These are phyloP conservation scores for Fallopia convolvulus DNA, from an alignment of 148 eudicot genomes.

Conservation along the genomic window DNA sequence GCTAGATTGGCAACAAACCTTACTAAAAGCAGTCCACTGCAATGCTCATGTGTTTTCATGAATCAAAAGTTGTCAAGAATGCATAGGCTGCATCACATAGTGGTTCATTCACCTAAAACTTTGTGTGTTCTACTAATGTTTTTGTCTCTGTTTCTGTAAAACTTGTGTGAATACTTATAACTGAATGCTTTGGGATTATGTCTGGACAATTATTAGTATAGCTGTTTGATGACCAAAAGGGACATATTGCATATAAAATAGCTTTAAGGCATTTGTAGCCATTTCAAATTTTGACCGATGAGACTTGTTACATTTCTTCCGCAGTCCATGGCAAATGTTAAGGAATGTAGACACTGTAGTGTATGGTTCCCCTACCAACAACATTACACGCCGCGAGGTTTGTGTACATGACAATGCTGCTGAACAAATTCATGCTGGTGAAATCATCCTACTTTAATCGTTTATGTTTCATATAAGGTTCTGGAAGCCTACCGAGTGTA, in stretches of 20 bases:
- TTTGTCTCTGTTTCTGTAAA: not conserved
- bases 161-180: not conserved
- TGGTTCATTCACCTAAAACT: slow-evolving; percentile 3
- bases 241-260: not conserved
- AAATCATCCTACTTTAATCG: not conserved
- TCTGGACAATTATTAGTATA: not conserved
- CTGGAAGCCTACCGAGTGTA: slow-evolving; percentile 70
- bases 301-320: slow-evolving; percentile 13
- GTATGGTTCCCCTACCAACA: slow-evolving; percentile 66
- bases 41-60: not conserved
- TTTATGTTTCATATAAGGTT: slow-evolving; percentile 33
- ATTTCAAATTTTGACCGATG: not conserved
- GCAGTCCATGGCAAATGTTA: slow-evolving; percentile 78
- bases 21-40: not conserved
- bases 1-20: not conserved
- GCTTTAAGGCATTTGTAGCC: not conserved
- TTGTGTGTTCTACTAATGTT: not conserved
- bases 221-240: not conserved
- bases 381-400: slow-evolving; percentile 81
- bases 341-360: slow-evolving; percentile 66
- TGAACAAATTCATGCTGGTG: slow-evolving; percentile 6
- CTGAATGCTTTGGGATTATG: not conserved
- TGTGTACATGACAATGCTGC: not conserved
- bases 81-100: not conserved
- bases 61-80: not conserved